Conservation (phyloP, 192 early-diverging fungal species). For the Entomortierella chlamydospora region DNA sequence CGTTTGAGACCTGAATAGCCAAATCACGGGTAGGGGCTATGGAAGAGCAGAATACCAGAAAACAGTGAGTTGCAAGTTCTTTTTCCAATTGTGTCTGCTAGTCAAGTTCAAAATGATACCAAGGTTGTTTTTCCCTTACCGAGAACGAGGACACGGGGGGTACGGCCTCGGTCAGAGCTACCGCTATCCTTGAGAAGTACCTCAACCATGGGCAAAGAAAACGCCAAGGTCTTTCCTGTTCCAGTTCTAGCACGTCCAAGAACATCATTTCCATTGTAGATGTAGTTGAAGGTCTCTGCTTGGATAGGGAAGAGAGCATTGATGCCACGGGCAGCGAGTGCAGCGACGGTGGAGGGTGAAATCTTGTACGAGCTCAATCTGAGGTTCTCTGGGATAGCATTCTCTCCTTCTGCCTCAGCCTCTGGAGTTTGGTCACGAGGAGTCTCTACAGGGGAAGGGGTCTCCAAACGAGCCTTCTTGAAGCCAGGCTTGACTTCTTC, state of each 20-base stretch:
- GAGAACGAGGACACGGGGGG: conserved; percentile 66
- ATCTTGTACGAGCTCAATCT: conserved; percentile 71
- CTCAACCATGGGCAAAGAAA: conserved; percentile 84
- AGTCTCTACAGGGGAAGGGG: conserved; percentile 33
- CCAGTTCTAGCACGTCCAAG: conserved; percentile 81
- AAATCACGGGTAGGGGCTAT: conserved; percentile 90
- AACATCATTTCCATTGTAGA: conserved; percentile 81
- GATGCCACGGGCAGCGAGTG: conserved; percentile 80
- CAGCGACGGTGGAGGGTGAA: conserved; percentile 72
- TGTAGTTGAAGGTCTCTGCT: conserved; percentile 81
- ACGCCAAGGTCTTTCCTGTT: conserved; percentile 86
- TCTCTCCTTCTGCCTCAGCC: conserved; percentile 32
- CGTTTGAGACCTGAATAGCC: conserved; percentile 89
- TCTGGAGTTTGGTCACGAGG: conserved; percentile 51
- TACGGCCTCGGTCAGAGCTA: conserved; percentile 55
- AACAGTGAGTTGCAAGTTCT: too few species aligned
- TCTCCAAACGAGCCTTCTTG: conserved; percentile 48
- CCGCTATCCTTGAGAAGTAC: conserved; percentile 57
- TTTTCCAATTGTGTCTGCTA: too few species aligned
- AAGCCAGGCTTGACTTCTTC: conserved; percentile 35
- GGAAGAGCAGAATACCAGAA: conserved; percentile 41
- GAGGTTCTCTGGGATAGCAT: conserved; percentile 67
- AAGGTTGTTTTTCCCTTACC: too few species aligned
- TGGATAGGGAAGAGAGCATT: conserved; percentile 94
- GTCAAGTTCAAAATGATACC: too few species aligned